Percentiles rank a stretch among this genome's conserved stretches.
Conservation (phyloP, 1,139 yeast genomes). For the Saccharomycopsis phalli region DNA sequence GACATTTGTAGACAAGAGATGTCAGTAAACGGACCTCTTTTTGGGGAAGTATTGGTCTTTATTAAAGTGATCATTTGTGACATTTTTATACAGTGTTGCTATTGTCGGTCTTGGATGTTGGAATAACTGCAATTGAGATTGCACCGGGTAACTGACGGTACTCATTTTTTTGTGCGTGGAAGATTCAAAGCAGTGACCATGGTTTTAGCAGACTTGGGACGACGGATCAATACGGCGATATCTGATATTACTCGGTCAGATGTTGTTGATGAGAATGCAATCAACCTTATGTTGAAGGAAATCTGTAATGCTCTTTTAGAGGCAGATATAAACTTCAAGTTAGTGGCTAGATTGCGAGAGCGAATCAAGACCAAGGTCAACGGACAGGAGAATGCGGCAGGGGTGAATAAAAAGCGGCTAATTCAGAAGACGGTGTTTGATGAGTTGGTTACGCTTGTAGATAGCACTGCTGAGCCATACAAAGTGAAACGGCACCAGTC, state of each 20-base stretch:
- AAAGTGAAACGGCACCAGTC: slow-evolving; percentile 76
- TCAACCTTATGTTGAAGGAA: slow-evolving; percentile 71
- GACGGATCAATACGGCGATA: slow-evolving; percentile 72
- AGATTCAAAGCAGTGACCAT: too few relatives aligned
- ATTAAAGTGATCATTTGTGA: too few relatives aligned
- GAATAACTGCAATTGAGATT: too few relatives aligned
- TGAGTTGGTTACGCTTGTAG: slow-evolving; percentile 81
- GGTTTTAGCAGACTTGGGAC: slow-evolving; percentile 69
- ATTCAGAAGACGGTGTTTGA: slow-evolving; percentile 91
- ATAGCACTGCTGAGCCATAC: slow-evolving; percentile 56
- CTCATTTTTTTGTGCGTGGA: too few relatives aligned
- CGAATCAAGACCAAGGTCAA: slow-evolving; percentile 57
- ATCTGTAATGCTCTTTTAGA: slow-evolving; percentile 85
- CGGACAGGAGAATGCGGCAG: slow-evolving; percentile 41
- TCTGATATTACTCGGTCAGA: slow-evolving; percentile 56
- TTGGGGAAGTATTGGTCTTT: too few relatives aligned
- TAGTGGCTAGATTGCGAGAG: slow-evolving; percentile 71
- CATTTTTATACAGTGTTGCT: too few relatives aligned
- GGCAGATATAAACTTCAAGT: slow-evolving; percentile 81
- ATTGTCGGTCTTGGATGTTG: too few relatives aligned
- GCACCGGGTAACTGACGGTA: background rate
- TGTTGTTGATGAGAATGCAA: slow-evolving; percentile 51
- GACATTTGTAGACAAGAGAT: too few relatives aligned
- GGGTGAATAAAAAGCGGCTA: slow-evolving; percentile 58
- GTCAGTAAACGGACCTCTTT: too few relatives aligned